Conservation (phyloP, 257 asterid species). For the Linderniella brevidens region DNA sequence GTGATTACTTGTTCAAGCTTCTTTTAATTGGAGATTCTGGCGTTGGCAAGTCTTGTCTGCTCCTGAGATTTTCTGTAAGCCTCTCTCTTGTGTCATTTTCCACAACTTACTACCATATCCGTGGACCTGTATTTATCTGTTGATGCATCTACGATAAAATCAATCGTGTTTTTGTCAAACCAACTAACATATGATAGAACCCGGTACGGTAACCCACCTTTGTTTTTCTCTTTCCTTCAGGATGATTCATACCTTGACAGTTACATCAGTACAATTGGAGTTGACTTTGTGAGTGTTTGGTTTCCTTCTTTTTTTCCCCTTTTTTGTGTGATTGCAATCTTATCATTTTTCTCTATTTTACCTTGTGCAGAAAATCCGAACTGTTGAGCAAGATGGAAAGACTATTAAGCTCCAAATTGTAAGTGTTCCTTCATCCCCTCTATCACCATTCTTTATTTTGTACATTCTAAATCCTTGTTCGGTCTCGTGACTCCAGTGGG, state of each 20-base stretch:
- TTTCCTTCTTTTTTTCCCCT: too few species aligned
- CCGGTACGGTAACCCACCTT: conserved; percentile 1
- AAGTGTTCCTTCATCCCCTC: conserved; percentile 6
- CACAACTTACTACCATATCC: not conserved
- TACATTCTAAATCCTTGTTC: conserved; percentile 4
- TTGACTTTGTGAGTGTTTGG: conserved; percentile 67
- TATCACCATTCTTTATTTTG: conserved; percentile 4
- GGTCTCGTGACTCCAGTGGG: conserved; percentile 40
- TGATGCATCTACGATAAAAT: too few species aligned
- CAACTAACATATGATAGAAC: too few species aligned
- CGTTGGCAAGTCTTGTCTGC: conserved; percentile 83
- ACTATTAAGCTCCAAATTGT: conserved; percentile 85
- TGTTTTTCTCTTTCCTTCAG: conserved; percentile 18
- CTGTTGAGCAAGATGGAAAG: conserved; percentile 86
- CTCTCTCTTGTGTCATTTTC: not conserved
- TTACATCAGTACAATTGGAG: conserved; percentile 88
- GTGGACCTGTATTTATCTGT: too few species aligned
- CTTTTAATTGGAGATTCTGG: conserved; percentile 80
- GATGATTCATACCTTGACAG: conserved; percentile 83
- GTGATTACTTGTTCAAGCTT: conserved; percentile 77
- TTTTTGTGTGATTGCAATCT: too few species aligned
- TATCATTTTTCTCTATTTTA: not conserved
- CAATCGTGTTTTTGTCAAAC: too few species aligned
- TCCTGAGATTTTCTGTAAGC: conserved; percentile 73
- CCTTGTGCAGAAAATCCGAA: conserved; percentile 62